Percentiles rank a stretch among this genome's conserved stretches.
Evolutionary conservation across 768 basidiomycete species (phyloP).

Genomic region (Russula brevipes): DNA sequence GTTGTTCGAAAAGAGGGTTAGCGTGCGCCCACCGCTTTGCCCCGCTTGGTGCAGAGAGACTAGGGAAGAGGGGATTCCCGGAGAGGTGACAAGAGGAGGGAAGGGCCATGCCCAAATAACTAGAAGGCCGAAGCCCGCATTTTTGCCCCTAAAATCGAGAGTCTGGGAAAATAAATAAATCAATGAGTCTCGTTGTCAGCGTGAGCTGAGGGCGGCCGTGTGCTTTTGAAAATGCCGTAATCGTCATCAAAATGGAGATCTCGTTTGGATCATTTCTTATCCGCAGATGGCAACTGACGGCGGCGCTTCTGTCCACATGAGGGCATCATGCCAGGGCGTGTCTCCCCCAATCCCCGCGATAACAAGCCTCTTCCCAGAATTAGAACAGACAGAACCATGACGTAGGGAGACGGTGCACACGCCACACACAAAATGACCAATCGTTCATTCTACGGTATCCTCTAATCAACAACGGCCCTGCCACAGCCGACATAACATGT

Average conservation of each 20-base stretch:
- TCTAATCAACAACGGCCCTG: not conserved
- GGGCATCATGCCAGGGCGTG: not conserved
- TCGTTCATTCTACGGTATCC: too few relatives aligned
- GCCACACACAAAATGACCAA: not conserved
- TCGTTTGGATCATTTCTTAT: not conserved
- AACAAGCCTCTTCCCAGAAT: too few relatives aligned
- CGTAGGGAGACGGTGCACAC: too few relatives aligned
- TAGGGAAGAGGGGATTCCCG: too few relatives aligned
- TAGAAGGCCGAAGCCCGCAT: not conserved
- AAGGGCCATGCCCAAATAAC: not conserved
- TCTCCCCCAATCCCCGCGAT: not conserved
- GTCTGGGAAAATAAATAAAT: not conserved
- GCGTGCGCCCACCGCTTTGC: not conserved
- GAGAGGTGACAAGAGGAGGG: too few relatives aligned
- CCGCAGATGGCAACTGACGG: not conserved
- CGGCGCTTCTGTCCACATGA: not conserved
- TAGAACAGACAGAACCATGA: too few relatives aligned
- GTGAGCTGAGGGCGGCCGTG: not conserved
- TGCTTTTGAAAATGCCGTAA: not conserved
- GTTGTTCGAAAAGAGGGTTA: not conserved
- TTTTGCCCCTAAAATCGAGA: constrained; percentile 5
- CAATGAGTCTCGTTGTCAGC: not conserved
- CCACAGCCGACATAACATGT: not conserved
- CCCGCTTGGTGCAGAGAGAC: not conserved
- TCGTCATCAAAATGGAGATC: too few relatives aligned